Percentiles rank a stretch among this genome's conserved stretches.
Conservation (phyloP, 1,284 basidiomycete species). For the Boletellus deceptivus region DNA sequence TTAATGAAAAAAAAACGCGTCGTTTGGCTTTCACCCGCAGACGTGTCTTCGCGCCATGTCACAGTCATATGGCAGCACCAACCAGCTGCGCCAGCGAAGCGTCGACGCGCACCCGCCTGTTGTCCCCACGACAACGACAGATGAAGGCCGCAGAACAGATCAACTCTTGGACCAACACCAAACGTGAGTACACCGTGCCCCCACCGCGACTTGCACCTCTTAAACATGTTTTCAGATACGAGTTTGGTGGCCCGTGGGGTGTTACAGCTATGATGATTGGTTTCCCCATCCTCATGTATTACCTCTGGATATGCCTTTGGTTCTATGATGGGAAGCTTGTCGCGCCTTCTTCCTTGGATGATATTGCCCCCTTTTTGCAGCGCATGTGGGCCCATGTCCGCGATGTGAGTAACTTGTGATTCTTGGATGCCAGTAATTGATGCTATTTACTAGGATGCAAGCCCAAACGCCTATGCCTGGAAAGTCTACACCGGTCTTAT, state of each 20-base stretch:
- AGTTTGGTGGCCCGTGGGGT: conserved; percentile 95
- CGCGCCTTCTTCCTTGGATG: conserved; percentile 69
- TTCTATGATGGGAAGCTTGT: conserved; percentile 91
- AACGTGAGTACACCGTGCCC: conserved; percentile 43
- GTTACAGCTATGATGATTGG: conserved; percentile 92
- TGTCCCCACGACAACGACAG: conserved; percentile 19
- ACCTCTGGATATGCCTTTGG: conserved; percentile 97
- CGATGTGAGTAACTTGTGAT: conserved; percentile 49
- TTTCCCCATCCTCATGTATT: conserved; percentile 95
- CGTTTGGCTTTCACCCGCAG: conserved; percentile 6
- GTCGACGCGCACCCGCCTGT: conserved; percentile 10
- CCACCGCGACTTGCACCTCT: no score
- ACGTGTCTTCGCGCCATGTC: conserved; percentile 22
- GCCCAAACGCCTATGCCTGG: conserved; percentile 86
- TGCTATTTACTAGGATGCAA: conserved; percentile 68
- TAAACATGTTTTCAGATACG: conserved; percentile 56
- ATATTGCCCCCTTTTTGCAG: conserved; percentile 77
- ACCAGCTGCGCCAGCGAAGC: conserved; percentile 29
- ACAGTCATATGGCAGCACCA: conserved; percentile 26
- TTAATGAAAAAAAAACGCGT: conserved; percentile 16
- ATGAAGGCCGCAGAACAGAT: conserved; percentile 41
- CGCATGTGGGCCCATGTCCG: conserved; percentile 85
- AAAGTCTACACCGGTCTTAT: conserved; percentile 90
- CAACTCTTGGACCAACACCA: conserved; percentile 74
- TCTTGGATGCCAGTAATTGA: background rate